These are phyloP conservation scores for Quercus suber DNA, from an alignment of 306 rosid species.

Conservation along the genomic window DNA sequence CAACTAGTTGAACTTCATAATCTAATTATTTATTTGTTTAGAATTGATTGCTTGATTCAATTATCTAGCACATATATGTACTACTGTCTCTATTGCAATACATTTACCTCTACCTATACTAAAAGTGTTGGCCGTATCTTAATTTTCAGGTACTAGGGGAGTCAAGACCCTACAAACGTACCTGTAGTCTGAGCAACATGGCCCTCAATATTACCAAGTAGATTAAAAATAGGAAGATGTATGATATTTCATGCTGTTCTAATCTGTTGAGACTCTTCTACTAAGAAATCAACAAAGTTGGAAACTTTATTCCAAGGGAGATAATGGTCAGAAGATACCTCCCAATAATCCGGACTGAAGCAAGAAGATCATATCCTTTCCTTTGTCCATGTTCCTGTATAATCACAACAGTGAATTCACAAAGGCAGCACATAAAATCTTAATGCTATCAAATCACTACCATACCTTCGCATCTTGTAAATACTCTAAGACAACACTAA, in stretches of 20 bases:
- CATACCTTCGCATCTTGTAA: slow-evolving; percentile 88
- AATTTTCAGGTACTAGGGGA: neutral
- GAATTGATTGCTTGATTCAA: too few relatives aligned
- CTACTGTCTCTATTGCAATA: too few relatives aligned
- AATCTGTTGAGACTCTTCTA: neutral
- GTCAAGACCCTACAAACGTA: neutral
- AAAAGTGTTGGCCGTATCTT: neutral
- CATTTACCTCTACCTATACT: too few relatives aligned
- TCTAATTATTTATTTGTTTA: too few relatives aligned
- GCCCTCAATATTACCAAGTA: neutral
- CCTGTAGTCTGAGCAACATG: neutral
- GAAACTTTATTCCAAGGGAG: neutral
- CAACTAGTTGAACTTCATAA: too few relatives aligned
- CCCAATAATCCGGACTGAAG: slow-evolving; percentile 89
- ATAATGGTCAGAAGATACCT: slow-evolving; percentile 43
- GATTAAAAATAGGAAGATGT: neutral
- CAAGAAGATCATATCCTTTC: slow-evolving; percentile 90
- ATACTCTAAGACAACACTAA: slow-evolving; percentile 70
- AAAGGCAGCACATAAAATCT: slow-evolving; percentile 8
- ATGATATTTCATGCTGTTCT: neutral
- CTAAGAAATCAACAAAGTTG: neutral
- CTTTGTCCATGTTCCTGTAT: slow-evolving; percentile 72
- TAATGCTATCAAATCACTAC: slow-evolving; percentile 21
- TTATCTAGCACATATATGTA: too few relatives aligned
- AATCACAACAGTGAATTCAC: slow-evolving; percentile 27